Evolutionary conservation across 2,329 filamentous ascomycete species (phyloP).

Genomic region (Chrysosporium queenslandicum): DNA sequence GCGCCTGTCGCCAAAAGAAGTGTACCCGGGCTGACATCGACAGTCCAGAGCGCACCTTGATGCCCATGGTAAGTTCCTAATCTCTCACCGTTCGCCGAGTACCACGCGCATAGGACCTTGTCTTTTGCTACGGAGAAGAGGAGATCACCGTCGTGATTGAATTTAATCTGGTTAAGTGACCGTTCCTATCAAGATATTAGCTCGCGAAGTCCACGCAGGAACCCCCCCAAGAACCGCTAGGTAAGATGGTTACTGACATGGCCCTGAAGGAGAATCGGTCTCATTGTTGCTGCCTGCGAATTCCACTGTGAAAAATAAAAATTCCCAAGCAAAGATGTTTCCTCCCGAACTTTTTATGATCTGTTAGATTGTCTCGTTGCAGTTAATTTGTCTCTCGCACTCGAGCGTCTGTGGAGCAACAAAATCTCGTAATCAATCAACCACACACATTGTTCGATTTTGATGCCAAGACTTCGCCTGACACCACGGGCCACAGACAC

Average conservation of each 20-base stretch:
- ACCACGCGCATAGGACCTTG: slow-evolving; percentile 95
- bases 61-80: slow-evolving; percentile 95
- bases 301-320: background rate
- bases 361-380: background rate
- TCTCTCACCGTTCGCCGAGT: slow-evolving; percentile 92
- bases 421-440: slow-evolving; percentile 6
- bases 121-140: slow-evolving; percentile 95
- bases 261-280: slow-evolving; percentile 89
- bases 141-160: slow-evolving; percentile 89
- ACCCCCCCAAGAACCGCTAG: background rate
- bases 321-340: no score
- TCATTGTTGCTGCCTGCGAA: slow-evolving; percentile 54
- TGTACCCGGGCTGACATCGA: slow-evolving; percentile 88
- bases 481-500: no score
- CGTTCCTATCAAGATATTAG: slow-evolving; percentile 52
- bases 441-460: slow-evolving; percentile 11
- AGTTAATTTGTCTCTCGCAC: background rate
- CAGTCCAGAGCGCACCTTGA: slow-evolving; percentile 96
- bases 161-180: slow-evolving; percentile 91
- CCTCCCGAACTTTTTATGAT: background rate
- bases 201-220: background rate
- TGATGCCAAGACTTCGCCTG: slow-evolving; percentile 13
- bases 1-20: slow-evolving; percentile 89
- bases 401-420: slow-evolving; percentile 5
- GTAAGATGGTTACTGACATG: slow-evolving; percentile 50